These are phyloP conservation scores for Rubia balearica DNA, from an alignment of 305 asterid genomes.

Conservation along the genomic window DNA sequence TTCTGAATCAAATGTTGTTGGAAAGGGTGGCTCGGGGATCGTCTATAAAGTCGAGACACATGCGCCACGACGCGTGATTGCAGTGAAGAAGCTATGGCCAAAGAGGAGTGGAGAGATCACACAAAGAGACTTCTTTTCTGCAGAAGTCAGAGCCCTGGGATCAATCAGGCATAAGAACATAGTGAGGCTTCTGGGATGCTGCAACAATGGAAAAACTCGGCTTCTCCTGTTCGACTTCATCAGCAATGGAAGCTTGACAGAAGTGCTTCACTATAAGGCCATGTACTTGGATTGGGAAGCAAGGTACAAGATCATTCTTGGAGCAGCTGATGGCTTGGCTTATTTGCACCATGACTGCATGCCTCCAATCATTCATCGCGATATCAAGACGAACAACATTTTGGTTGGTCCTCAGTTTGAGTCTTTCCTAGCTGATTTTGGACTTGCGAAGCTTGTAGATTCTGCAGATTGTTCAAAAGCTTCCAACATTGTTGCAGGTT, in stretches of 20 bases:
- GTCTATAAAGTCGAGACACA: conserved; percentile 58
- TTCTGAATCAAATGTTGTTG: conserved; percentile 52
- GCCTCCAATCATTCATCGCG: conserved; percentile 68
- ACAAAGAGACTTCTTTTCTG: conserved; percentile 52
- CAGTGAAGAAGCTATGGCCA: conserved; percentile 60
- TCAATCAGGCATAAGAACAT: conserved; percentile 63
- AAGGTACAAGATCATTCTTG: conserved; percentile 53
- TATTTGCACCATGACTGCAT: conserved; percentile 74
- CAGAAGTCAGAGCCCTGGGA: conserved; percentile 57
- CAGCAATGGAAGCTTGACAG: conserved; percentile 58
- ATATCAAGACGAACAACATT: conserved; percentile 62
- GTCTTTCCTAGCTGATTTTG: conserved; percentile 71
- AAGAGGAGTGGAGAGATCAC: conserved; percentile 42
- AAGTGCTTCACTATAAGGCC: conserved; percentile 47
- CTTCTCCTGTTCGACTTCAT: conserved; percentile 58
- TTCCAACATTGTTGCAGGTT: conserved; percentile 50
- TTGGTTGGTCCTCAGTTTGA: conserved; percentile 54
- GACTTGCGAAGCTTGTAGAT: conserved; percentile 54
- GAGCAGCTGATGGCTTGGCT: conserved; percentile 65
- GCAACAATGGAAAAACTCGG: conserved; percentile 57
- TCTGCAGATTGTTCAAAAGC: conserved; percentile 39
- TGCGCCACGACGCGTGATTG: conserved; percentile 37
- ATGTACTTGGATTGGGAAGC: conserved; percentile 52
- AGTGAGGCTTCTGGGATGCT: conserved; percentile 61
- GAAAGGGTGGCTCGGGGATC: conserved; percentile 57